Base-by-base conservation (phyloP, 2,329 filamentous ascomycete species). In the Xylaria multiplex region DNA sequence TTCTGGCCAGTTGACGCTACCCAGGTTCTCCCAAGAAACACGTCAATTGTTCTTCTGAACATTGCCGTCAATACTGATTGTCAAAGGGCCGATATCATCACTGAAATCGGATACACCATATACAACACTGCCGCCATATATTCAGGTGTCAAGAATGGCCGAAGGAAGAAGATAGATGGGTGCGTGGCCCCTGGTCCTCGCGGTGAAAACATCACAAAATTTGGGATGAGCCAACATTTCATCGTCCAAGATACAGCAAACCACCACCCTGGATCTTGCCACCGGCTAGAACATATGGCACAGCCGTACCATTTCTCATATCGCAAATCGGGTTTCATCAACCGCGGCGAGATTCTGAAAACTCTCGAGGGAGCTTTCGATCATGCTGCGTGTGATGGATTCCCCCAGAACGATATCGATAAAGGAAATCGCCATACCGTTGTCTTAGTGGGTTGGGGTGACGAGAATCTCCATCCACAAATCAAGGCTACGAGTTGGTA, bases 251-350 rank as follows among this genome's bases (percentile, higher is more conserved):
- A 70, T 8, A 67, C 69, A 2, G 58, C 58, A 6, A 7, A 43
- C 16, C 69, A 70, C 37, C 69, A 69, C 46, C 59, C 59, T 3
- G 67, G 58, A 30, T 58, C 69, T 4, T 70, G 69, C 42, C 3
- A 42, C 6, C 9, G 7, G 14, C 9, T 50, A 1, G n/a, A 4
- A 3, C 69, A 70, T 35, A 50, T 16, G 1, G 69, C 67, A 6
- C 67, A 70, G 9, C 69, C 69, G 1, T 65, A 67, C 22, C 58
- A 67, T 27, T 70, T 70, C 59, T 52, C 61, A 5, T 70, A 62
- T 56, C 55, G 55, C 24, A 69, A 65, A 43, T 69, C 66, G 1
- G 37, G 27, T 2, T 27, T 48, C 13, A 58, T 70, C 14, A 1
- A 22, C 1, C 48, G 64, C 8, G 14, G 8, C 4, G 6, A 67